phyloP scores from a whole-genome alignment of 345 rosid genomes.

The Arabis hirsuta region DNA sequence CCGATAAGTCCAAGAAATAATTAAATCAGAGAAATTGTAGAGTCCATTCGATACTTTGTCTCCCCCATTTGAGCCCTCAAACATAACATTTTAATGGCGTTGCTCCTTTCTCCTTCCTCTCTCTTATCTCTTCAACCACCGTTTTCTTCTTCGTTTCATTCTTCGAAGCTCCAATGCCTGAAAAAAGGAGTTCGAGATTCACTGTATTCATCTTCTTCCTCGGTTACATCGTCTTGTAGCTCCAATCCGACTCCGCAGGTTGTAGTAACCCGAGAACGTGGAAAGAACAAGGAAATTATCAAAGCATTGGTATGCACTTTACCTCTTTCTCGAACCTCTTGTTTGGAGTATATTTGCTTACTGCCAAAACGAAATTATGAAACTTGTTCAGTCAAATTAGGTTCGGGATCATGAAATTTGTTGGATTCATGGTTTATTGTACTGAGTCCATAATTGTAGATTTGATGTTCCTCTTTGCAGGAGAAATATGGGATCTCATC shows the following conservation, averaged over 20 bases:
- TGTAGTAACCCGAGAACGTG: constrained; percentile 92
- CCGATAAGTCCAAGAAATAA: no score
- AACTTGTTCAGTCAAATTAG: no score
- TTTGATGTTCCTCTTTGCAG: constrained; percentile 43
- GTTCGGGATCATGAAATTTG: neutral
- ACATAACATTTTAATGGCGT: constrained; percentile 49
- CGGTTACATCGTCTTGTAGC: constrained; percentile 31
- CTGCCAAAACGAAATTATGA: no score
- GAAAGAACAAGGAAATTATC: constrained; percentile 86
- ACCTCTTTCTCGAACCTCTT: neutral
- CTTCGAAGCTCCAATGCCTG: constrained; percentile 33
- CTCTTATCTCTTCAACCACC: constrained; percentile 35
- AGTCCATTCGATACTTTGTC: neutral
- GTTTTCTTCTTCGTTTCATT: constrained; percentile 31
- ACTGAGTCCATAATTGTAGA: neutral
- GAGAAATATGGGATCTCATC: constrained; percentile 62
- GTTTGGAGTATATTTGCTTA: neutral
- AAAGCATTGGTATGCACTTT: constrained; percentile 60
- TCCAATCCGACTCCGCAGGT: constrained; percentile 59
- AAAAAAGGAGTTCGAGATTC: constrained; percentile 6
- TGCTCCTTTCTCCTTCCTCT: constrained; percentile 43
- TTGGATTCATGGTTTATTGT: neutral
- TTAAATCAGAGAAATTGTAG: no score
- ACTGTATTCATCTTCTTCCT: constrained; percentile 32
- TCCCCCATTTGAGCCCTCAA: constrained; percentile 31